phyloP scores from a whole-genome alignment of 2,329 filamentous ascomycete genomes.

The Colletotrichum incanum region DNA sequence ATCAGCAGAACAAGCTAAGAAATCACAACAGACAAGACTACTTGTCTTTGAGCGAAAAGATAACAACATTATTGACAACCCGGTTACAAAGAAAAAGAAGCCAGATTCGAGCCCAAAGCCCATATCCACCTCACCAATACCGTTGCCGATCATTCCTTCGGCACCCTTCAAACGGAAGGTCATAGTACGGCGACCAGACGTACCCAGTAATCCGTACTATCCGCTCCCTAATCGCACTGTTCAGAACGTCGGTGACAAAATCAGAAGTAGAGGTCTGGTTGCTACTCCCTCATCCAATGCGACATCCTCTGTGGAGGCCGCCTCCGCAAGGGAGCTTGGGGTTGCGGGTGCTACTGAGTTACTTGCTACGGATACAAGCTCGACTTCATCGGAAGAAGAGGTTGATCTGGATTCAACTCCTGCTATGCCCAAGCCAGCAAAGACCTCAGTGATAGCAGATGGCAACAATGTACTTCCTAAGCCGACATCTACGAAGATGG shows the following conservation, averaged over 20 bases:
- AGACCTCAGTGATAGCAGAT: background rate
- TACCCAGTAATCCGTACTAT: background rate
- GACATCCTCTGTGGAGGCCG: no score
- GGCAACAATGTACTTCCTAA: no score
- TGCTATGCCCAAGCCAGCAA: background rate
- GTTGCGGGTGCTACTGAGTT: no score
- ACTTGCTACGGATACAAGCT: background rate
- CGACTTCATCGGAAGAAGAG: background rate
- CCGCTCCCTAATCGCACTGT: no score
- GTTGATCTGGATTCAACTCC: background rate
- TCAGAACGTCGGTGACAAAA: background rate
- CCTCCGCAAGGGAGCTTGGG: background rate
- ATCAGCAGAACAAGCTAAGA: background rate
- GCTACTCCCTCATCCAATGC: background rate
- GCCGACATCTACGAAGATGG: background rate
- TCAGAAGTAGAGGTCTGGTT: background rate
- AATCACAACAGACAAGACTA: background rate
- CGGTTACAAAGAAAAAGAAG: conserved; percentile 16
- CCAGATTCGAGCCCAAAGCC: background rate
- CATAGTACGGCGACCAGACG: background rate
- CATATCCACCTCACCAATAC: conserved; percentile 2
- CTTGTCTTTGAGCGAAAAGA: background rate
- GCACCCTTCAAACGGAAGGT: background rate
- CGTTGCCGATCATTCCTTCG: background rate
- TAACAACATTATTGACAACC: background rate